Evolutionary conservation across 2,329 filamentous ascomycete genomes (phyloP), one percentile per base, ranked within the genome.

Genomic region (Penicillium sp.): DNA sequence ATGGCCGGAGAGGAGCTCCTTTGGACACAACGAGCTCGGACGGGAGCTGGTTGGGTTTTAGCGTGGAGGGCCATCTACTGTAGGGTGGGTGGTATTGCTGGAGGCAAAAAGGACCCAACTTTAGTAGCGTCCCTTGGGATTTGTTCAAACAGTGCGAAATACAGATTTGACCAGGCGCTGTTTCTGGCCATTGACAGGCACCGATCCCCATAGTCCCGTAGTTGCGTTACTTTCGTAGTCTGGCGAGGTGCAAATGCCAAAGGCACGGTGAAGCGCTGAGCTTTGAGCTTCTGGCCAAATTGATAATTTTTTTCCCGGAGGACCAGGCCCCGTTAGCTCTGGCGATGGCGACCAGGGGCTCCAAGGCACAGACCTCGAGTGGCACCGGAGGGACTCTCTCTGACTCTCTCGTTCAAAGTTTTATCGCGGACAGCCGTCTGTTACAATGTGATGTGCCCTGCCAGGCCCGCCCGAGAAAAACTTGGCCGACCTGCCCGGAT

Each of bases 381-480:
- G 19, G 49, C 16, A 9, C 33, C 47, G 18, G 47, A 44, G 13
- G 19, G 41, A 44, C 16, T 19, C 27, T 1, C 3, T 22, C 22
- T 3, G 41, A 18, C 14, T 22, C 24, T 27, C 24, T 27, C 24
- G 4, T 6, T 39, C 16, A 22, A 22, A 22, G 22, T 22, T 22
- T 22, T 4, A 27, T 44, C 41, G 18, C 51, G 51, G 51, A 36
- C 50, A 43, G n/a, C n/a, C n/a, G n/a, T n/a, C n/a, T n/a, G n/a
- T n/a, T n/a, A n/a, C n/a, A n/a, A n/a, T n/a, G n/a, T n/a, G n/a
- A n/a, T n/a, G n/a, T 41, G 13, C 39, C 39, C 43, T 27, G 11
- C 54, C 47, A 56, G 46, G 18, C 46, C 46, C 54, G 54, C 50
- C 50, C 50, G 53, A 49, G 53, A 50, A 43, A 50, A 56, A 43